These are phyloP conservation scores for Pyrus bretschneideri DNA, from an alignment of 306 rosid species.

Conservation along the genomic window DNA sequence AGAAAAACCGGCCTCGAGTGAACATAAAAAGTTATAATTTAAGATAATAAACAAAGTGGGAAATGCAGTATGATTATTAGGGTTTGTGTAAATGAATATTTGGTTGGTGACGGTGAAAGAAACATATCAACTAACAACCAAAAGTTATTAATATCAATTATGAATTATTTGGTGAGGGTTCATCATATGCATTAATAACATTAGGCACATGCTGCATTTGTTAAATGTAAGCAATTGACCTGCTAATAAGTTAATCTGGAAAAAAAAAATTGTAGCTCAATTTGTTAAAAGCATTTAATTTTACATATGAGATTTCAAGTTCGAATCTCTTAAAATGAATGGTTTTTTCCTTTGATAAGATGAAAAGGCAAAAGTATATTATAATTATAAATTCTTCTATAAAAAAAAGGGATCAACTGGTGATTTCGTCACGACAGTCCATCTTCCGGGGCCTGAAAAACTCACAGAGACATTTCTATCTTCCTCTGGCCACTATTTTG, in stretches of 20 bases:
- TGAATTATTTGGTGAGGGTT: constrained; percentile 20
- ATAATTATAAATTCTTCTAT: rapidly evolving
- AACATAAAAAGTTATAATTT: constrained; percentile 30
- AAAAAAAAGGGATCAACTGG: rapidly evolving
- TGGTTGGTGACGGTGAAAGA: neutral
- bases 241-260: too few relatives aligned
- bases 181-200: neutral
- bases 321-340: too few relatives aligned
- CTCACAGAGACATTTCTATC: too few relatives aligned
- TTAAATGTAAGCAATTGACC: neutral
- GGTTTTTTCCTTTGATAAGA: too few relatives aligned
- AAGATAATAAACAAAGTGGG: neutral
- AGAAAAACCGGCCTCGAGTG: constrained; percentile 87
- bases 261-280: too few relatives aligned
- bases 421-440: too few relatives aligned
- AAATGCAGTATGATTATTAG: neutral
- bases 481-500: too few relatives aligned
- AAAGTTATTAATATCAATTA: constrained; percentile 25
- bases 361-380: too few relatives aligned
- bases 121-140: neutral
- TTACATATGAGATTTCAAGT: too few relatives aligned
- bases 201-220: neutral
- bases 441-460: rapidly evolving
- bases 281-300: too few relatives aligned
- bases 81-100: neutral